These are phyloP conservation scores for Kazachstania sp. DNA, from an alignment of 1,139 yeast genomes.

Conservation along the genomic window DNA sequence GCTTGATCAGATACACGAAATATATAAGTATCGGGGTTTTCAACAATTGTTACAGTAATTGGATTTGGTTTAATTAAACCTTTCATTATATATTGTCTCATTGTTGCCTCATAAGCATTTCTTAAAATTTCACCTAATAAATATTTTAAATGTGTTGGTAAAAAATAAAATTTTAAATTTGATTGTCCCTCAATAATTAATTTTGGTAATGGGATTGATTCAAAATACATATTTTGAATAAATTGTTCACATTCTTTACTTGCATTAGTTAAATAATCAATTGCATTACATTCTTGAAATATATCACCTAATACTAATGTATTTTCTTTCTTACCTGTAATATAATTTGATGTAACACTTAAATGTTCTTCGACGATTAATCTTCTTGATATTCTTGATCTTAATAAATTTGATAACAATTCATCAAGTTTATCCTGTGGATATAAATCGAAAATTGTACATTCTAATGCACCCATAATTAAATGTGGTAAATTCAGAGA, in stretches of 20 bases:
- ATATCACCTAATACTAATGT: slow-evolving; percentile 70
- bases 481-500: slow-evolving; percentile 73
- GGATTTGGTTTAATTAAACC: slow-evolving; percentile 39
- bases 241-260: slow-evolving; percentile 44
- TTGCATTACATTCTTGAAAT: slow-evolving; percentile 68
- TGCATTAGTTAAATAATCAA: slow-evolving; percentile 44
- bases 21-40: slow-evolving; percentile 56
- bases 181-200: slow-evolving; percentile 58
- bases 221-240: slow-evolving; percentile 42
- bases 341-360: slow-evolving; percentile 60
- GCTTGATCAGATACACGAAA: slow-evolving; percentile 84
- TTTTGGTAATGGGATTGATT: slow-evolving; percentile 58
- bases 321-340: slow-evolving; percentile 33
- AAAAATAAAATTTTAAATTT: slow-evolving; percentile 63
- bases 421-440: slow-evolving; percentile 58
- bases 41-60: slow-evolving; percentile 59
- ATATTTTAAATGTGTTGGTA: slow-evolving; percentile 79
- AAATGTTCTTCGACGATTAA: slow-evolving; percentile 87
- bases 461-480: slow-evolving; percentile 88
- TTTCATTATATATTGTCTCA: slow-evolving; percentile 36
- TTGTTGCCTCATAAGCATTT: slow-evolving; percentile 76
- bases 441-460: slow-evolving; percentile 53
- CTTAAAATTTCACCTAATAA: slow-evolving; percentile 79
- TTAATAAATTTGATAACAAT: slow-evolving; percentile 64
- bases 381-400: slow-evolving; percentile 83